Percentiles rank a stretch among this genome's conserved stretches.
phyloP scores from a whole-genome alignment of 768 basidiomycete genomes.

The Mrakia hoshinonis region DNA sequence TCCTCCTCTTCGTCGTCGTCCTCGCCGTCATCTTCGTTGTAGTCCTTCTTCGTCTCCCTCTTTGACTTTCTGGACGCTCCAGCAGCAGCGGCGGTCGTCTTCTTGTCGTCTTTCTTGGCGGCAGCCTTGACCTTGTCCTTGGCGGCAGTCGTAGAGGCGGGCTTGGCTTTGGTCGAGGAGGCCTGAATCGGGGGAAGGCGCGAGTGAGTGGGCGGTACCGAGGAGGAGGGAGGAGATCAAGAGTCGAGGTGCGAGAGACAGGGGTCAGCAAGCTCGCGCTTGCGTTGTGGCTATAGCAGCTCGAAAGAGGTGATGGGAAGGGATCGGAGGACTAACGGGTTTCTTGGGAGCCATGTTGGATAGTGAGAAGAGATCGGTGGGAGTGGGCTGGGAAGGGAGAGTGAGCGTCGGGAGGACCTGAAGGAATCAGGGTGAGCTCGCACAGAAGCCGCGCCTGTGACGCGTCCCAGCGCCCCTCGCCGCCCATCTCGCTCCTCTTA shows the following conservation, averaged over 20 bases:
- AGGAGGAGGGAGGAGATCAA: too few species aligned
- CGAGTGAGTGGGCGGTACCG: too few species aligned
- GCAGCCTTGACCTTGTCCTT: not conserved
- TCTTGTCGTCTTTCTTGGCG: not conserved
- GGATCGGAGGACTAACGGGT: not conserved
- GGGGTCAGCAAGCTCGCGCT: too few species aligned
- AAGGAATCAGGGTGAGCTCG: not conserved
- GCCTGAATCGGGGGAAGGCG: too few species aligned
- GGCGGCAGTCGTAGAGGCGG: not conserved
- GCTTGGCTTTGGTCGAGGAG: not conserved
- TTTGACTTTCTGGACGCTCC: not conserved
- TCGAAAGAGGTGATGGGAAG: not conserved
- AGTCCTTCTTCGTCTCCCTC: not conserved
- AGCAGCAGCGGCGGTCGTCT: too few species aligned
- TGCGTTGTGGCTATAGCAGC: too few species aligned
- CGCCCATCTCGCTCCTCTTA: not conserved
- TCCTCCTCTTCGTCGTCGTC: not conserved
- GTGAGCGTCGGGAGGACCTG: too few species aligned
- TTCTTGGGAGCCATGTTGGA: slow-evolving; percentile 12
- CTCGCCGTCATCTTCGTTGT: not conserved
- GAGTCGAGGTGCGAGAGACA: not conserved
- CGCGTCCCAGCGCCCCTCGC: not conserved
- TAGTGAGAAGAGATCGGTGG: not conserved
- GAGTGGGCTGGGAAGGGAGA: not conserved
- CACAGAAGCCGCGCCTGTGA: not conserved